Evolutionary conservation across 345 rosid species (phyloP).

Genomic region (Laguncularia racemosa): DNA sequence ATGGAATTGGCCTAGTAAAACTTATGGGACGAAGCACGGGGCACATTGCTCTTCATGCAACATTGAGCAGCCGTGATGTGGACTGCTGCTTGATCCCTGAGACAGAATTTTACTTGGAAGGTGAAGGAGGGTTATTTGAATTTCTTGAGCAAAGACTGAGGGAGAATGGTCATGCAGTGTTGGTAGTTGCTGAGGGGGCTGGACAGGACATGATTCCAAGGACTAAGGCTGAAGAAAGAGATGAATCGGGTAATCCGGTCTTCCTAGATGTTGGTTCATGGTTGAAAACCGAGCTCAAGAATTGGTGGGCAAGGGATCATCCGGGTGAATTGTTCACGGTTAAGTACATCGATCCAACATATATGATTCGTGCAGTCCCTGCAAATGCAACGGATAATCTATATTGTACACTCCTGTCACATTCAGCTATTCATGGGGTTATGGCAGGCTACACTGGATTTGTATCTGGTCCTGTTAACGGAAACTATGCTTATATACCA

Average conservation of each 20-base stretch:
- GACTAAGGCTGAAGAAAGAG: constrained; percentile 52
- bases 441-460: constrained; percentile 91
- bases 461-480: constrained; percentile 77
- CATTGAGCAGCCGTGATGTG: constrained; percentile 87
- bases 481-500: constrained; percentile 80
- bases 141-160: constrained; percentile 46
- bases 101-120: constrained; percentile 58
- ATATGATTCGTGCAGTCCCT: constrained; percentile 89
- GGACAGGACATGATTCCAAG: constrained; percentile 84
- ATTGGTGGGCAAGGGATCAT: constrained; percentile 70
- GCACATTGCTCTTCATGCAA: constrained; percentile 80
- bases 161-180: constrained; percentile 66
- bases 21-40: constrained; percentile 94
- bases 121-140: constrained; percentile 65
- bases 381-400: constrained; percentile 74
- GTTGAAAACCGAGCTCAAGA: constrained; percentile 66
- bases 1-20: constrained; percentile 84
- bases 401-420: constrained; percentile 82
- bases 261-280: constrained; percentile 80
- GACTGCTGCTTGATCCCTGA: constrained; percentile 93
- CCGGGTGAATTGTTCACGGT: constrained; percentile 60
- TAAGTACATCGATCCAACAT: constrained; percentile 88
- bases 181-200: constrained; percentile 89
- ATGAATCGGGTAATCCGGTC: constrained; percentile 74
- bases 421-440: constrained; percentile 84